Base-by-base conservation (phyloP, 805 yeast species). In the Lachancea meyersii region DNA sequence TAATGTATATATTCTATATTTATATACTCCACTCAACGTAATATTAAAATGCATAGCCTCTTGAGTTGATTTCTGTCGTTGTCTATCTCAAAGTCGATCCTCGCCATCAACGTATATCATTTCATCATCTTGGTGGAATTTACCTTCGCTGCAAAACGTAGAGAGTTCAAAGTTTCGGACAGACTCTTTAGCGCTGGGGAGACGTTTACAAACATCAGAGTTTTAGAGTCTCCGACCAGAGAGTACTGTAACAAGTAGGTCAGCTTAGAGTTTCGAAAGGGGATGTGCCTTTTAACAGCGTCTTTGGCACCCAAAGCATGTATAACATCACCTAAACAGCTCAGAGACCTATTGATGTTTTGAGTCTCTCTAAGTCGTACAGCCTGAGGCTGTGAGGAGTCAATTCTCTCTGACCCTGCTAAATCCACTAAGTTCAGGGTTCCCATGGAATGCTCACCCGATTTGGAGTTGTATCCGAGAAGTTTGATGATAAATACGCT, bases 191-290 rank as follows among this genome's bases (percentile, higher is more conserved):
- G 59, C 38, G 74, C 65, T 3, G 95, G 88, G 1, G 95, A 83
- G 1, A 89, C 72, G 53, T 87, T 89, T 13, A 88, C 96, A 70
- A 91, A 83, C 96, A 91, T 88, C 46, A 91, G 69, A 0, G 96
- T 87, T 62, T 91, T 93, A 2, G 96, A 85, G 43, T 77, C 75
- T 0, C 96, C 96, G 5, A 83, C 79, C 20, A 91, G 69, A 13
- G 96, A 87, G 56, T 85, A 79, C 54, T 88, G 93, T 45, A 91
- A 68, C 11, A 89, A 67, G 57, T 86, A 86, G 0, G 98, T 91
- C 56, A 91, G 73, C 59, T 93, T 93, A 7, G 96, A 87, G 63
- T 93, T 97, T 57, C 98, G 70, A 65, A 87, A 93, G 0, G 98
- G 98, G 16, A 93, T 76, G 60, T 93, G 97, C 35, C 64, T 60